Evolutionary conservation across 768 basidiomycete genomes (phyloP), one percentile per base, ranked within the genome.

Genomic region (Russula emetica): DNA sequence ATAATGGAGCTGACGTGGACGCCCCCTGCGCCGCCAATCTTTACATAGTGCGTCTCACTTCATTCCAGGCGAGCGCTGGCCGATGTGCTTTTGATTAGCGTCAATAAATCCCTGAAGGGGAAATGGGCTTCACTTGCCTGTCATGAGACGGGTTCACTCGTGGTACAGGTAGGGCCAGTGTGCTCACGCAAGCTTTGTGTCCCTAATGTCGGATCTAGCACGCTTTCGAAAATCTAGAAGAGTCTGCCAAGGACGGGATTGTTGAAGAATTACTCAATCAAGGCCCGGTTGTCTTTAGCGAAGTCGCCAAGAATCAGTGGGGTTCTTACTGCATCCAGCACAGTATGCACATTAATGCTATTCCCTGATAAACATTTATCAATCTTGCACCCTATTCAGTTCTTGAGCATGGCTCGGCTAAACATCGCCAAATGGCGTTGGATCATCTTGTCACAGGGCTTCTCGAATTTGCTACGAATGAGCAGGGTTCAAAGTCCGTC

Each of bases 1-100:
- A 91, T 94, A 69, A 94, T 94, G 92, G 92, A 94, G 72, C 75
- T 94, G 38, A 87, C 85, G 5, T 94, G 92, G 92, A 88, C 88
- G 2, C 80, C 88, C 24, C 91, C 90, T 44, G 90, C 90, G 0
- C 92, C 92, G 28, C 92, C 92, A 3, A 93, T 94, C 71, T 94
- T 94, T 71, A 83, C 87, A 2, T 91, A 85, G 91, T 92, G 73
- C 70, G 87, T 78, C n/a, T 45, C 47, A 32, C 45, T 20, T 30
- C 36, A 20, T 36, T 28, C 51, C 20, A n/a, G 16, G 36, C 30
- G 38, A 18, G 45, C 28, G 20, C 30, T 26, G 24, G n/a, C 8
- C 59, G n/a, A 65, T 14, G 32, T 38, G 36, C 24, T 16, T 63
- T 57, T 58, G 34, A 58, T 0, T 69, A 93, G 91, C 65, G 91